Evolutionary conservation across 768 basidiomycete species (phyloP).

Genomic region (Macrolepiota fuliginosa): DNA sequence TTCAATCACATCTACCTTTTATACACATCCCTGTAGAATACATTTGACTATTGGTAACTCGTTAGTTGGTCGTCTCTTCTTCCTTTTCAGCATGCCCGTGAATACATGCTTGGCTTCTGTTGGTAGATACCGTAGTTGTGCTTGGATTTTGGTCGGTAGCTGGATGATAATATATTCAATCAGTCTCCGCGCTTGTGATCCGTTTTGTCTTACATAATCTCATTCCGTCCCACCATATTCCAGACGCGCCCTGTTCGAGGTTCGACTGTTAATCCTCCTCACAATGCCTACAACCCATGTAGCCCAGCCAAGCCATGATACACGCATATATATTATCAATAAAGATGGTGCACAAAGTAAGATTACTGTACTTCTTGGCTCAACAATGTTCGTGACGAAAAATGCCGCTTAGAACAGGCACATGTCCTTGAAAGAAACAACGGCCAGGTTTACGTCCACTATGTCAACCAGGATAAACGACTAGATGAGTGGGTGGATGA

Average conservation of each 20-base stretch:
- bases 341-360: conserved; percentile 32
- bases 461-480: conserved; percentile 64
- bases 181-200: not conserved
- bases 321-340: conserved; percentile 28
- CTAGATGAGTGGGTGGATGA: conserved; percentile 72
- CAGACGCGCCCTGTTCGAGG: not conserved
- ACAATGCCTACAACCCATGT: conserved; percentile 30
- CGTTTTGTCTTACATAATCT: conserved; percentile 6
- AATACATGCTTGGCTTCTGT: conserved; percentile 12
- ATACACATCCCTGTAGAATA: conserved; percentile 14
- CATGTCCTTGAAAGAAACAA: conserved; percentile 50
- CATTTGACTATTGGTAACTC: conserved; percentile 12
- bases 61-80: conserved; percentile 8
- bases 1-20: conserved; percentile 13
- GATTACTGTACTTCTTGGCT: conserved; percentile 12
- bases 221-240: not conserved
- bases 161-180: conserved; percentile 6
- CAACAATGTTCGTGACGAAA: conserved; percentile 4
- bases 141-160: not conserved
- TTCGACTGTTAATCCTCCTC: not conserved
- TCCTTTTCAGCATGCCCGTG: conserved; percentile 5
- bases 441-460: conserved; percentile 69
- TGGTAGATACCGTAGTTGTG: conserved; percentile 12
- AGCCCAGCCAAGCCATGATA: conserved; percentile 22
- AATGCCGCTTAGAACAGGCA: conserved; percentile 37